Evolutionary conservation across 2,329 filamentous ascomycete species (phyloP).

Genomic region (Trichoderma aggressivum): DNA sequence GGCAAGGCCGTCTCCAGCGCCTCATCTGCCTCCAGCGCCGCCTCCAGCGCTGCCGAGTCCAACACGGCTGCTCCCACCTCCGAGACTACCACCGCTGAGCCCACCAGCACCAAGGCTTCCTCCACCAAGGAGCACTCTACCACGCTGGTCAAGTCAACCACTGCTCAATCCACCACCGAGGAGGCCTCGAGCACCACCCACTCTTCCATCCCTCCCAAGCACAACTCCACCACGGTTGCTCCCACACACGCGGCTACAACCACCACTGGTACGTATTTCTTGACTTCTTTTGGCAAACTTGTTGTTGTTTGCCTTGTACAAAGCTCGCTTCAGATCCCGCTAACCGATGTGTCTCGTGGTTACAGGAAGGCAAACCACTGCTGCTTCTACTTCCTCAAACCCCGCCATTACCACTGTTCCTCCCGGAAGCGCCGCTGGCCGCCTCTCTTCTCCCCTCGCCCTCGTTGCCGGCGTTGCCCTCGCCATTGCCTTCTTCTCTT

Average conservation of each 20-base stretch:
- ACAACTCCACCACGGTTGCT: constrained; percentile 9
- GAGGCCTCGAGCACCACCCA: constrained; percentile 9
- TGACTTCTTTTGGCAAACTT: not conserved
- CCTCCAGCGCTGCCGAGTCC: constrained; percentile 3
- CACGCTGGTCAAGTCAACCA: constrained; percentile 9
- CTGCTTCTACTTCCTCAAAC: constrained; percentile 22
- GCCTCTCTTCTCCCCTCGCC: constrained; percentile 32
- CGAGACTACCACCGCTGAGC: constrained; percentile 22
- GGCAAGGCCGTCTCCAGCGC: constrained; percentile 2
- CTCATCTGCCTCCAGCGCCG: not conserved
- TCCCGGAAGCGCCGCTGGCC: constrained; percentile 30
- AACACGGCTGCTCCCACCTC: constrained; percentile 13
- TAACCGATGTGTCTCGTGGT: not conserved
- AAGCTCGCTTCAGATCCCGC: not conserved
- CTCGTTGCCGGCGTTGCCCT: constrained; percentile 34
- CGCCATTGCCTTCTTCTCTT: constrained; percentile 35
- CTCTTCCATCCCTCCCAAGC: not conserved
- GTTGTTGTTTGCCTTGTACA: not conserved
- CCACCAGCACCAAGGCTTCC: constrained; percentile 22
- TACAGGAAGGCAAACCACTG: constrained; percentile 3
- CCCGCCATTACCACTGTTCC: constrained; percentile 25
- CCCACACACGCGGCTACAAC: not conserved
- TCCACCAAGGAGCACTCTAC: constrained; percentile 21
- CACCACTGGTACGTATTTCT: constrained; percentile 1
- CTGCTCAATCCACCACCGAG: constrained; percentile 22